phyloP scores from a whole-genome alignment of 352 stramenopile genomes.

The Globisporangium paroecandrum region DNA sequence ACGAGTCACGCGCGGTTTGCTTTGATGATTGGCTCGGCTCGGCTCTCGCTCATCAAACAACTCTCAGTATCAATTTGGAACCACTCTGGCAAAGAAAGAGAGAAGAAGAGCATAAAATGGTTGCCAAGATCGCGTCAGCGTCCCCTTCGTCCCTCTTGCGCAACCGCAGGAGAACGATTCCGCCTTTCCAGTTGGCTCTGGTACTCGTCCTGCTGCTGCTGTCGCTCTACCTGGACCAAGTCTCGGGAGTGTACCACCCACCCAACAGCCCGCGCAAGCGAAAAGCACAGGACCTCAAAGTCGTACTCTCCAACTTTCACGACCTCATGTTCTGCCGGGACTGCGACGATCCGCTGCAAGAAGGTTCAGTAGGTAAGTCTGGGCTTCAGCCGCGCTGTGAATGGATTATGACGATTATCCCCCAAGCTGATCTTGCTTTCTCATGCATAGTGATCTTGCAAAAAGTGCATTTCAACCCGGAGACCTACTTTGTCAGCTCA shows the following conservation, averaged over 20 bases:
- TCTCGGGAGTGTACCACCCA: background rate
- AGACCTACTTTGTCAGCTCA: conserved; percentile 5
- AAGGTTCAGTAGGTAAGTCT: conserved; percentile 21
- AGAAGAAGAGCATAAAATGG: too few species aligned
- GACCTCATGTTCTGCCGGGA: conserved; percentile 25
- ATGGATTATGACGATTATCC: background rate
- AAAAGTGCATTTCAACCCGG: conserved; percentile 9
- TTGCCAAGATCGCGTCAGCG: too few species aligned
- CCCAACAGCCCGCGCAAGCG: background rate
- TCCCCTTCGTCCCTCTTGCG: too few species aligned
- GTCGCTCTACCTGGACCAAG: background rate
- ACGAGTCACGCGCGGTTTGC: too few species aligned
- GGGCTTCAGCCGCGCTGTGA: too few species aligned
- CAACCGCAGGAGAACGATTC: too few species aligned
- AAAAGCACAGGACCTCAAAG: conserved; percentile 8
- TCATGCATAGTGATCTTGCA: conserved; percentile 1
- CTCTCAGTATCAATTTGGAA: background rate
- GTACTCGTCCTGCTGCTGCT: background rate
- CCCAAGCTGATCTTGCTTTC: background rate
- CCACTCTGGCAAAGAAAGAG: too few species aligned
- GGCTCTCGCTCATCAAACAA: too few species aligned
- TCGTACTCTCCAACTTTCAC: conserved; percentile 22
- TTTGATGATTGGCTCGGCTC: background rate
- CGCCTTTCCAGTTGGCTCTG: too few species aligned
- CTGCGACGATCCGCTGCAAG: conserved; percentile 19